Percentiles rank a stretch among this genome's conserved stretches.
These are phyloP conservation scores for Myrica gale DNA, from an alignment of 306 rosid genomes.

Conservation along the genomic window DNA sequence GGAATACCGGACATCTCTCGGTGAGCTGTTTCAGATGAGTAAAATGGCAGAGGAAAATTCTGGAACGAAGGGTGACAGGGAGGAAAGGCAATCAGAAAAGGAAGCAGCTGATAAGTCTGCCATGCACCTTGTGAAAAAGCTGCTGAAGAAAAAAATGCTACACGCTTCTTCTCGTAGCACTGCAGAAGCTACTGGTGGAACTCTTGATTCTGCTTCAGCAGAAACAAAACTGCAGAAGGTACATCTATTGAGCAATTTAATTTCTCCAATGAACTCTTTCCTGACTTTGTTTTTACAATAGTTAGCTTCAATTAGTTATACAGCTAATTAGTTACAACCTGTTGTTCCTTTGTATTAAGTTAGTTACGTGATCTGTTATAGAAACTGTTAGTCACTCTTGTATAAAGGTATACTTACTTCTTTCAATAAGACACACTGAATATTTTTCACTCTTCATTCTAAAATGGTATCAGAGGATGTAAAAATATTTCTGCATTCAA, in stretches of 20 bases:
- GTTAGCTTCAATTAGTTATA: too few relatives aligned
- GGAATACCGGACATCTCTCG: slow-evolving; percentile 81
- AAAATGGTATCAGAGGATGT: too few relatives aligned
- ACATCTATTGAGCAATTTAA: neutral
- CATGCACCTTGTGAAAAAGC: slow-evolving; percentile 64
- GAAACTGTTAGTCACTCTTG: too few relatives aligned
- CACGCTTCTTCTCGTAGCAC: slow-evolving; percentile 56
- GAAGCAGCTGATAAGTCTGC: slow-evolving; percentile 59
- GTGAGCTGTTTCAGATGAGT: slow-evolving; percentile 74
- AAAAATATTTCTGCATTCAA: too few relatives aligned
- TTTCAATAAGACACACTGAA: too few relatives aligned
- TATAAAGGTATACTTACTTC: too few relatives aligned
- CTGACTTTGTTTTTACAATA: neutral
- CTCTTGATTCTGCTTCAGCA: slow-evolving; percentile 57
- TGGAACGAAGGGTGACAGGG: slow-evolving; percentile 47
- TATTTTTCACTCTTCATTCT: too few relatives aligned
- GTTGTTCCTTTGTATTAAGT: too few relatives aligned
- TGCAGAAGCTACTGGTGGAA: slow-evolving; percentile 33
- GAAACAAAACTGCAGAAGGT: slow-evolving; percentile 83
- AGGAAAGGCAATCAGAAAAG: slow-evolving; percentile 51
- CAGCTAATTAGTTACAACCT: too few relatives aligned
- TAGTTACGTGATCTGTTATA: too few relatives aligned
- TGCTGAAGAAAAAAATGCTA: slow-evolving; percentile 63
- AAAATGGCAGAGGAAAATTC: slow-evolving; percentile 61
- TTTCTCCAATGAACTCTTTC: neutral